Evolutionary conservation across 164 flowering plant species (phyloP), one percentile per base, ranked within the genome.

Genomic region (Magnolia sinica): DNA sequence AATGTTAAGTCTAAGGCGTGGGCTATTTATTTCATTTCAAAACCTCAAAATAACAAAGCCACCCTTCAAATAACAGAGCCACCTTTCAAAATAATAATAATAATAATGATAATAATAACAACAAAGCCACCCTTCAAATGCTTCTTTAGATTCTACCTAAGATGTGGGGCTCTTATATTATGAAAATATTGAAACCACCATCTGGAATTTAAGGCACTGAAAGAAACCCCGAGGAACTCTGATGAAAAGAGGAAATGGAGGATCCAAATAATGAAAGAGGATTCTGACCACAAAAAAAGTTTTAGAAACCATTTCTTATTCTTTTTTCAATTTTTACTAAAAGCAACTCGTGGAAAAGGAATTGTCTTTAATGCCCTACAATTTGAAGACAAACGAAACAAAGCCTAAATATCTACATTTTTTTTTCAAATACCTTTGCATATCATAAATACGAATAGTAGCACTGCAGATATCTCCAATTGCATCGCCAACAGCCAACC

Each of bases 401-500:
- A 76, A 68, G 18, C 13, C 55, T 22, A 29, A 24, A 65, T 65
- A 65, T 29, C 19, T 49, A 8, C 7, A 19, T 19, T 11, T 18
- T 45, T 37, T 37, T 37, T 22, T 69, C 52, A 50, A 37, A 68
- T 89, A 96, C 99, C 98, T 96, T 85, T 91, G 97, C 91, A 92
- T 81, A 86, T 96, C 98, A 87, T 91, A 92, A 23, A 96, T 89
- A 63, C 85, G 89, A 82, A 96, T 96, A 70, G 78, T 86, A 49
- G 91, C 88, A 81, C 76, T 86, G 31, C 81, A 87, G 69, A 90
- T 79, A 75, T 91, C 91, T 76, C 91, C 92, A 81, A 96, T 85
- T 24, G 90, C 93, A 87, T 96, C 99, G 19, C 97, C 99, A 81
- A 92, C 89, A 76, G 99, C 99, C 84, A 96, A 82, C 74, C 91